Evolutionary conservation across 1,139 yeast genomes (phyloP).

Genomic region (Hansenula sp.): DNA sequence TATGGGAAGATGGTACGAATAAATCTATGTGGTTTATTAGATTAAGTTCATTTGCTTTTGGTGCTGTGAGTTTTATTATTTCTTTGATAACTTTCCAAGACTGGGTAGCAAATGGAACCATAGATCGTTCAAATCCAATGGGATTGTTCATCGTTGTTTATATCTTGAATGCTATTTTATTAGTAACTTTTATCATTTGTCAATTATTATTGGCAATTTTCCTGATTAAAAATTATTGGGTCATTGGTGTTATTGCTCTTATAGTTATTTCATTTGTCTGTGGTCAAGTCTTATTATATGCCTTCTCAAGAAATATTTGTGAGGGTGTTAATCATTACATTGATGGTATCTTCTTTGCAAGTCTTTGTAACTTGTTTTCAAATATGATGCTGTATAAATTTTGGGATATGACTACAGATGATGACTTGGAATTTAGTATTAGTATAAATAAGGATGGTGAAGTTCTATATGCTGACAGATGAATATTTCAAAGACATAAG

Average conservation of each 20-base stretch:
- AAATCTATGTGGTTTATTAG: slow-evolving; percentile 59
- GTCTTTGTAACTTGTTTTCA: slow-evolving; percentile 74
- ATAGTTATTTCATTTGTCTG: slow-evolving; percentile 73
- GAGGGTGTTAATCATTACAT: slow-evolving; percentile 73
- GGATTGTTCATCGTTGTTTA: slow-evolving; percentile 69
- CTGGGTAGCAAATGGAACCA: slow-evolving; percentile 43
- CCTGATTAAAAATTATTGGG: slow-evolving; percentile 79
- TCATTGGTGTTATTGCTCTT: slow-evolving; percentile 72
- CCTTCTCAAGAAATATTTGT: slow-evolving; percentile 64
- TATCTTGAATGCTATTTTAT: slow-evolving; percentile 62
- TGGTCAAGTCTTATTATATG: slow-evolving; percentile 76
- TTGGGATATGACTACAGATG: slow-evolving; percentile 96
- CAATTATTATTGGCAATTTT: slow-evolving; percentile 69
- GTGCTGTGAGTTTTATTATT: slow-evolving; percentile 62
- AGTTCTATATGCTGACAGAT: slow-evolving; percentile 17
- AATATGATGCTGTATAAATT: slow-evolving; percentile 93
- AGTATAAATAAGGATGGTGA: slow-evolving; percentile 32
- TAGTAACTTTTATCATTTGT: slow-evolving; percentile 59
- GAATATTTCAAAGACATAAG: too few relatives aligned
- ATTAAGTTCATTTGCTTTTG: slow-evolving; percentile 44
- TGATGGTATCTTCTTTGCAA: slow-evolving; percentile 86
- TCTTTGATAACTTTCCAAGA: slow-evolving; percentile 68
- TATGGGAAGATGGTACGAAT: slow-evolving; percentile 91
- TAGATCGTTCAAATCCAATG: slow-evolving; percentile 45
- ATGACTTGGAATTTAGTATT: slow-evolving; percentile 90